These are phyloP conservation scores for Cyberlindnera galapagoensis DNA, from an alignment of 805 yeast genomes.

Conservation along the genomic window DNA sequence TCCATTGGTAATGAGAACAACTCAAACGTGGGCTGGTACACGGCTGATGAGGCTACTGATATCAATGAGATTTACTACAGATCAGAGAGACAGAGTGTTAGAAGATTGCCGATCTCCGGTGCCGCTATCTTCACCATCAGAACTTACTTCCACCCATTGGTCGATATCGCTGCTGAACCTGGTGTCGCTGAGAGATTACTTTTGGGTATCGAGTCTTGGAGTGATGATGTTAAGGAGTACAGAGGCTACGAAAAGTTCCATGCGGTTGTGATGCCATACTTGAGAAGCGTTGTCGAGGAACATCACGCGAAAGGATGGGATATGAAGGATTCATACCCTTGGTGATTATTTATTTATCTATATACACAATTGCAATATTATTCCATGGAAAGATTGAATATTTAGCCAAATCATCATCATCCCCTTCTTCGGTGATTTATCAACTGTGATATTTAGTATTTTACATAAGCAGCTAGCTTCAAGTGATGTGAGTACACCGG, in stretches of 20 bases:
- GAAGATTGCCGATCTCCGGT: conserved; percentile 55
- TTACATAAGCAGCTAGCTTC: too few species aligned
- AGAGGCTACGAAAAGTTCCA: conserved; percentile 51
- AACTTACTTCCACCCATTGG: conserved; percentile 54
- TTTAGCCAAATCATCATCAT: too few species aligned
- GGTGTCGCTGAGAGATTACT: conserved; percentile 53
- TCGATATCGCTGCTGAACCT: conserved; percentile 51
- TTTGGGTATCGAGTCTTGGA: conserved; percentile 56
- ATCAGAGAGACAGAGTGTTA: conserved; percentile 58
- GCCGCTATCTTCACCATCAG: conserved; percentile 54
- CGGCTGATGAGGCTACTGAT: conserved; percentile 45
- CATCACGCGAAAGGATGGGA: conserved; percentile 19
- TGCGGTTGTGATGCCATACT: conserved; percentile 48
- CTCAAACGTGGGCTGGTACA: conserved; percentile 56
- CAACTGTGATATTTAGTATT: too few species aligned
- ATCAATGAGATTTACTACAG: conserved; percentile 46
- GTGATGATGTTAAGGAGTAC: conserved; percentile 51
- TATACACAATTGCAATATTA: too few species aligned
- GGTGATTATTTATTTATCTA: conserved; percentile 1
- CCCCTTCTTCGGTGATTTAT: too few species aligned
- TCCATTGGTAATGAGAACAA: conserved; percentile 54
- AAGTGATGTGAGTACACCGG: too few species aligned
- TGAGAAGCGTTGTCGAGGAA: conserved; percentile 37
- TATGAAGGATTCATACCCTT: conserved; percentile 8
- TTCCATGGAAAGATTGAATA: too few species aligned